Conservation (phyloP, 129 eudicot species). For the Arctium lappa region DNA sequence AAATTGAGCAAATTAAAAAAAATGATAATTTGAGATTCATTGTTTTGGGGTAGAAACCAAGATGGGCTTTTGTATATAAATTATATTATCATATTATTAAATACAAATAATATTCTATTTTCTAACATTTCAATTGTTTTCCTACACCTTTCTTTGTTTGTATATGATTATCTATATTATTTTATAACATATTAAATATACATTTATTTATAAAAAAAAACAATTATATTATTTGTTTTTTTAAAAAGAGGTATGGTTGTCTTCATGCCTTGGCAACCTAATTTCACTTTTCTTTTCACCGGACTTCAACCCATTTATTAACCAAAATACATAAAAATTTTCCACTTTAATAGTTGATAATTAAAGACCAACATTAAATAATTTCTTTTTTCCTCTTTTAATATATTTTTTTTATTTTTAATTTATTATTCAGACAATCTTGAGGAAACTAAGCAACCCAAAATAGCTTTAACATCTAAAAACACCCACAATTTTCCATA, state of each 20-base stretch:
- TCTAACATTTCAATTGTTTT: slow-evolving; percentile 38
- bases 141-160: slow-evolving; percentile 40
- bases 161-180: slow-evolving; percentile 22
- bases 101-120: slow-evolving; percentile 24
- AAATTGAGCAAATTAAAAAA: slow-evolving; percentile 10
- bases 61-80: slow-evolving; percentile 25
- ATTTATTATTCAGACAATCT: slow-evolving; percentile 52
- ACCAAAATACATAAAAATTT: slow-evolving; percentile 33
- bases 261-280: slow-evolving; percentile 45
- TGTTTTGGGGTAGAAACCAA: slow-evolving; percentile 30
- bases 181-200: slow-evolving; percentile 16
- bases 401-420: slow-evolving; percentile 24
- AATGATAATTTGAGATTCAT: slow-evolving; percentile 24
- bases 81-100: slow-evolving; percentile 5
- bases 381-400: slow-evolving; percentile 31
- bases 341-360: slow-evolving; percentile 47
- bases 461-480: slow-evolving; percentile 48
- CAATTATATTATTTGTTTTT: slow-evolving; percentile 15
- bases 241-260: slow-evolving; percentile 40
- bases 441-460: slow-evolving; percentile 50
- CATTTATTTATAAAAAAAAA: not conserved
- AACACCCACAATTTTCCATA: slow-evolving; percentile 41
- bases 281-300: slow-evolving; percentile 45
- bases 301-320: slow-evolving; percentile 38
- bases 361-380: slow-evolving; percentile 64